Base-by-base conservation (phyloP, 1,139 yeast species). In the Saccharomycopsis phalli region DNA sequence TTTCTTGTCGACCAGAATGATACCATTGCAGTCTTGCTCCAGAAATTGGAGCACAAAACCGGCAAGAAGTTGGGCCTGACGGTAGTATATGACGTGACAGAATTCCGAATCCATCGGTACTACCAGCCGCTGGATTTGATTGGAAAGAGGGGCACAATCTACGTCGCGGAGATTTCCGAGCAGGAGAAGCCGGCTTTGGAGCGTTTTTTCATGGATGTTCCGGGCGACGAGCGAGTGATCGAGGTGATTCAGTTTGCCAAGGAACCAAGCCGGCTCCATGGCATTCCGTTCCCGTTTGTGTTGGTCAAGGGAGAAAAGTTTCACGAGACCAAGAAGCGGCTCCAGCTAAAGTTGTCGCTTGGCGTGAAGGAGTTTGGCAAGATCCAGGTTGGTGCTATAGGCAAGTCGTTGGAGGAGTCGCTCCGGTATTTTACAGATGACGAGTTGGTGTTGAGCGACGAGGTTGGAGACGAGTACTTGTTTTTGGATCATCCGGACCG, bases 401-500 rank as follows among this genome's bases (percentile, higher is more conserved):
- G 37, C 14, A 26, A 28, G 11, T 13, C 14, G 18, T 25, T 23
- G 11, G 22, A 33, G 16, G 18, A 21, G 19, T 20, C 38, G 13
- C 22, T 25, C 18, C 74, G 66, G 33, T 62, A 75, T 39, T 55
- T 71, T 17, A 76, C 69, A 8, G 75, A 74, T 43, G 71, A 72
- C 20, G 71, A 66, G 18, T 51, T 72, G 34, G 63, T 69, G 11
- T 61, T 87, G 23, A 81, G 65, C 56, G 71, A 71, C 40, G 58
- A 81, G 46, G 64, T 68, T 11, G 66, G 66, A 22, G 62, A 66
- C 29, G 74, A 70, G 46, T 67, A 66, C 25, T 63, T 91, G 43
- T 94, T 88, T 18, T 66, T 91, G 56, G 95, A 91, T 54, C 95
- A 84, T 55, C 84, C 91, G 6, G 95, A 86, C 58, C 72, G 93